Evolutionary conservation across 2,329 filamentous ascomycete species (phyloP), one percentile per base, ranked within the genome.

Genomic region (Aspergillus spinulosporus): DNA sequence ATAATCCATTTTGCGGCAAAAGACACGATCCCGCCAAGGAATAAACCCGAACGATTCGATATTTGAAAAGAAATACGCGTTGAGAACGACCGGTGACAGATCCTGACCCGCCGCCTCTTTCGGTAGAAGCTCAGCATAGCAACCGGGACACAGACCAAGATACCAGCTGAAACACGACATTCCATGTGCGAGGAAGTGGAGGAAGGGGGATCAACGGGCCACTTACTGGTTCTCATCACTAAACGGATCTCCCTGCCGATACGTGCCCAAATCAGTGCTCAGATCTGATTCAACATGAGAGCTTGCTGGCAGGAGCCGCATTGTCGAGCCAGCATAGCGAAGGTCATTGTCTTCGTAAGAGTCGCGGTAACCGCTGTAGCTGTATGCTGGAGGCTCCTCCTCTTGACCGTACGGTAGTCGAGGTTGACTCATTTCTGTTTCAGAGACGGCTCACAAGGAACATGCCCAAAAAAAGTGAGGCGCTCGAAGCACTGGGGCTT

Each of bases 301-400:
- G 32, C 66, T 71, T 7, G 73, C 73, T 4, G 77, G 76, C 29
- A 80, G 63, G 58, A 80, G 63, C 37, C 77, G 73, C 75, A 80
- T 76, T 0, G 78, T 77, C 7, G 73, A 66, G 28, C 70, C 69
- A 64, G 66, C 43, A 53, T 56, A 14, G 68, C 65, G 29, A 70
- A 69, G 63, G 49, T 65, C 49, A 9, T 51, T 56, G 28, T 71
- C 66, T 47, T 70, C 65, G 49, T 66, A 66, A 8, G 69, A 68
- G 9, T 61, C 43, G 49, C 69, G 54, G 57, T 73, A 66, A 60
- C 68, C 61, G 60, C 68, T 61, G 42, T 72, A 66, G 43, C 63
- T 53, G 61, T 78, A 78, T 5, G 73, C 70, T 15, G 76, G 76
- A 26, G 76, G 75, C 50, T 73, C 74, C n/a, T 78, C 76, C 46